phyloP scores from a whole-genome alignment of 2,329 filamentous ascomycete genomes.

The Botrytis porri region DNA sequence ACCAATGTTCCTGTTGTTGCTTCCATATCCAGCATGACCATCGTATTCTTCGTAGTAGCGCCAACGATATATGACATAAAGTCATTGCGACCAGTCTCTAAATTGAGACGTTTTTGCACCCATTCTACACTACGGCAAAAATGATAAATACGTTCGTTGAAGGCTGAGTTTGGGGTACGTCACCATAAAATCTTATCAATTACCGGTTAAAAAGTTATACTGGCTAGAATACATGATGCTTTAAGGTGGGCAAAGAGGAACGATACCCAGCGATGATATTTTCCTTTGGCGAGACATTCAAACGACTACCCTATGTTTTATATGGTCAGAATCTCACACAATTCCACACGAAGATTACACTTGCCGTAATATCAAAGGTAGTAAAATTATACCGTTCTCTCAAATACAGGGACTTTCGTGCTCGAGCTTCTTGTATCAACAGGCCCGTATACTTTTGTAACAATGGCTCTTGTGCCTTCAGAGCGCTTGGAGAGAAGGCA shows the following conservation, averaged over 20 bases:
- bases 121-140: neutral
- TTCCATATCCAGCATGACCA: slow-evolving; percentile 18
- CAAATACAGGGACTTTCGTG: slow-evolving; percentile 27
- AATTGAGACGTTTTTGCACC: slow-evolving; percentile 8
- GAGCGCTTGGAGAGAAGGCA: slow-evolving; percentile 36
- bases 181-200: neutral
- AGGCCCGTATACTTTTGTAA: slow-evolving; percentile 22
- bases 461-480: slow-evolving; percentile 36
- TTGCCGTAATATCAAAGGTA: slow-evolving; percentile 25
- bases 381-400: slow-evolving; percentile 21
- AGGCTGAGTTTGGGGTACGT: neutral
- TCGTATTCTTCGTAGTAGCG: slow-evolving; percentile 26
- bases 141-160: neutral
- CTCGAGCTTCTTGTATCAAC: neutral
- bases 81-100: slow-evolving; percentile 36
- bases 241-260: neutral
- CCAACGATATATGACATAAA: slow-evolving; percentile 37
- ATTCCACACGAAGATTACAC: slow-evolving; percentile 16
- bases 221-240: neutral
- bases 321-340: neutral
- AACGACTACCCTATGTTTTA: neutral
- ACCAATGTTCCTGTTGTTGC: slow-evolving; percentile 17
- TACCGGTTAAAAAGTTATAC: neutral
- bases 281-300: neutral
- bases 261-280: neutral